Evolutionary conservation across 768 basidiomycete species (phyloP).

Genomic region (Leucocoprinus sp.): DNA sequence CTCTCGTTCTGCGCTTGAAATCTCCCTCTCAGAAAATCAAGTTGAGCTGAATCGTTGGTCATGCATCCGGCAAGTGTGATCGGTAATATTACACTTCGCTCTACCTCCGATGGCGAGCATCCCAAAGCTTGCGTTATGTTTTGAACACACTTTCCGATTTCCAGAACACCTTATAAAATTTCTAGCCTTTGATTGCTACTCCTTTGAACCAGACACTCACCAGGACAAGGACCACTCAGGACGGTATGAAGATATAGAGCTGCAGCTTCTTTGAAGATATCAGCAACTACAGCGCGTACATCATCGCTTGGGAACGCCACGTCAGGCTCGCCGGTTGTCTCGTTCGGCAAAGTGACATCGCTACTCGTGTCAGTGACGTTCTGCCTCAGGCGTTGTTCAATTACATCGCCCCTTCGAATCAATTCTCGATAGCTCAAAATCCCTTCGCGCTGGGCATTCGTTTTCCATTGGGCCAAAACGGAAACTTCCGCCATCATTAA

Average conservation of each 20-base stretch:
- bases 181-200: slow-evolving; percentile 1
- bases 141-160: slow-evolving; percentile 54
- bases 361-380: slow-evolving; percentile 26
- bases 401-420: slow-evolving; percentile 59
- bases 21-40: slow-evolving; percentile 52
- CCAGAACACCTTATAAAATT: slow-evolving; percentile 49
- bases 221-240: slow-evolving; percentile 59
- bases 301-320: slow-evolving; percentile 31
- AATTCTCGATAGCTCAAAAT: slow-evolving; percentile 69
- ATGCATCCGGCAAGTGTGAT: slow-evolving; percentile 68
- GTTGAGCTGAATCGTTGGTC: slow-evolving; percentile 52
- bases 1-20: slow-evolving; percentile 46
- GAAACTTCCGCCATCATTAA: slow-evolving; percentile 70
- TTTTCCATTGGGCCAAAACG: slow-evolving; percentile 71
- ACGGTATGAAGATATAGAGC: slow-evolving; percentile 64
- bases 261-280: slow-evolving; percentile 59
- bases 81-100: slow-evolving; percentile 65
- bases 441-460: slow-evolving; percentile 51
- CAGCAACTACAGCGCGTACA: slow-evolving; percentile 37
- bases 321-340: slow-evolving; percentile 22
- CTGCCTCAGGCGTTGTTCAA: slow-evolving; percentile 58
- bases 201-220: slow-evolving; percentile 29
- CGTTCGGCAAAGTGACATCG: slow-evolving; percentile 24
- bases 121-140: slow-evolving; percentile 44
- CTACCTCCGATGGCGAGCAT: slow-evolving; percentile 50